A percentile compares a stretch with the other conserved stretches of the same genome.
Evolutionary conservation across 495 filamentous ascomycete genomes (phyloP).

Genomic region (Aspergillus panamensis): DNA sequence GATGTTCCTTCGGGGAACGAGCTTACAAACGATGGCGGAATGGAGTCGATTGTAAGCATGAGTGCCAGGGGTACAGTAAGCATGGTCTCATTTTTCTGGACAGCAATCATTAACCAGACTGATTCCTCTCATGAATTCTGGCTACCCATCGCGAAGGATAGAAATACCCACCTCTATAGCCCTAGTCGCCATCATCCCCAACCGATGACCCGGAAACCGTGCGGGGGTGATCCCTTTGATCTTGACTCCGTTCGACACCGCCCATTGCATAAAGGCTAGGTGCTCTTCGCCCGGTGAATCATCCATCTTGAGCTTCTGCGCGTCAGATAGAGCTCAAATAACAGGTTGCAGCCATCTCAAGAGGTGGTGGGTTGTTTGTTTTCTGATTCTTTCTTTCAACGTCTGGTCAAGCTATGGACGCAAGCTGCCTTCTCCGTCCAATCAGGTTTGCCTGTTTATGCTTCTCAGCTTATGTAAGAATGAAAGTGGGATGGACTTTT

Average conservation of each 20-base stretch:
- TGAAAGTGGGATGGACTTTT: neutral
- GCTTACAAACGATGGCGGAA: slow-evolving; percentile 43
- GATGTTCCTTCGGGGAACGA: slow-evolving; percentile 47
- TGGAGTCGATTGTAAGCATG: slow-evolving; percentile 57
- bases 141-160: no score
- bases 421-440: neutral
- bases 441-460: neutral
- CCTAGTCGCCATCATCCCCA: slow-evolving; percentile 65
- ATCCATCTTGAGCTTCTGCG: slow-evolving; percentile 1
- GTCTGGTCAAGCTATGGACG: neutral
- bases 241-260: slow-evolving; percentile 47
- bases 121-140: neutral
- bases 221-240: slow-evolving; percentile 55
- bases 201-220: slow-evolving; percentile 57
- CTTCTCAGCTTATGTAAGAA: neutral
- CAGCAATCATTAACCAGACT: neutral
- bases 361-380: neutral
- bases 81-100: slow-evolving; percentile 35
- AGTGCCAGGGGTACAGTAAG: slow-evolving; percentile 58
- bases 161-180: slow-evolving; percentile 52
- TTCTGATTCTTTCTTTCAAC: neutral
- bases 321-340: neutral
- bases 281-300: slow-evolving; percentile 27
- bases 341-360: neutral
- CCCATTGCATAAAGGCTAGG: slow-evolving; percentile 54